Base-by-base conservation (phyloP, 768 basidiomycete genomes). In the Lactifluus subvellereus region DNA sequence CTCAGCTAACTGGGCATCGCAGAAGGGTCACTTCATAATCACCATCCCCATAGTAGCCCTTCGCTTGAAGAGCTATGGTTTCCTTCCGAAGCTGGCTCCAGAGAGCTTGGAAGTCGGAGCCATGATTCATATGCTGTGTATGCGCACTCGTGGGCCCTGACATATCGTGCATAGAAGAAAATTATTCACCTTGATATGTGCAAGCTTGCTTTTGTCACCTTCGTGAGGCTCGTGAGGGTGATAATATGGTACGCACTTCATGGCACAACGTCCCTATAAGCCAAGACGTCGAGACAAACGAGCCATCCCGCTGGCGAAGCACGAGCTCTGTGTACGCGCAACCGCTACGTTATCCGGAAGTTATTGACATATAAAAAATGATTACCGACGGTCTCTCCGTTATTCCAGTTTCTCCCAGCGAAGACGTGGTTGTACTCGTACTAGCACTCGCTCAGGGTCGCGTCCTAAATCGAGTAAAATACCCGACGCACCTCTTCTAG, bases 41-140 rank as follows among this genome's bases (percentile, higher is more conserved):
- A 87, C 90, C 91, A 72, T 94, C 91, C 1, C 91, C 91, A 57
- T 86, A 91, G 70, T 94, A 93, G 32, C 87, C 90, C 72, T 77
- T 82, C 55, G 76, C 76, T 70, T 91, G 90, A n/a, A 93, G 77
- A 30, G 78, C 78, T 37, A 82, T 76, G 4, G 92, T 87, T 70
- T 93, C 88, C 33, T 73, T 74, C 33, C 80, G 76, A 16, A 94
- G 80, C 65, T 79, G 81, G 35, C 74, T 77, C 88, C 91, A 91
- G 3, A 91, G 77, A 11, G 82, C 77, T 74, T 91, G 90, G 71
- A 94, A 94, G 0, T 77, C 83, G 6, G 83, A 76, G 0, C 88
- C 87, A 68, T 94, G 91, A 67, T 93, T 79, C 88, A 87, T 87
- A 72, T 93, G 85, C 89, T 91, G 66, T 32, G 45, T 22, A 33